phyloP scores from a whole-genome alignment of 257 asterid species.

The Paraleonurus japonicus region DNA sequence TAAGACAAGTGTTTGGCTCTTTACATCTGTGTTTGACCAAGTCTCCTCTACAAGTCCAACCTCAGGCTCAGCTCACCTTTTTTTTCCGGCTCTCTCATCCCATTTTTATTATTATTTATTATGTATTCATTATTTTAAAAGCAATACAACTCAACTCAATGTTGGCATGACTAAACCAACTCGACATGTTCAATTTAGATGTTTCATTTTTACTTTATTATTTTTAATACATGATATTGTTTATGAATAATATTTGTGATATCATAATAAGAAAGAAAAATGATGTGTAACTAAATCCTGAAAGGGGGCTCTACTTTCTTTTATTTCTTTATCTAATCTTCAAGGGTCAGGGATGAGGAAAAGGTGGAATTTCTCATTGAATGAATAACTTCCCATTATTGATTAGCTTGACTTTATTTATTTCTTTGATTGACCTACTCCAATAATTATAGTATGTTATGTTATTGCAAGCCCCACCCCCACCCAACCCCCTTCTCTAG shows the following conservation, averaged over 20 bases:
- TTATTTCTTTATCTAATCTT: neutral
- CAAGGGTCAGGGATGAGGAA: neutral
- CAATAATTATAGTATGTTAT: constrained; percentile 28
- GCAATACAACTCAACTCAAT: constrained; percentile 5
- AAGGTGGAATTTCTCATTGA: neutral
- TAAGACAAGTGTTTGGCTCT: constrained; percentile 30
- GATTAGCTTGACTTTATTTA: constrained; percentile 31
- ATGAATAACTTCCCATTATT: constrained; percentile 23
- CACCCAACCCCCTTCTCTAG: neutral
- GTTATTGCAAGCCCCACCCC: neutral
- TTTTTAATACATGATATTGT: no score
- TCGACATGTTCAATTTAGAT: no score
- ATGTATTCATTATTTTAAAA: neutral
- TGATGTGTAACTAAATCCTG: neutral
- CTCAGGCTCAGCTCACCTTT: neutral
- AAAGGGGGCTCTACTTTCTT: neutral
- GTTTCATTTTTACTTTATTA: no score
- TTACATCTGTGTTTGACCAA: constrained; percentile 20
- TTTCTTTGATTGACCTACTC: constrained; percentile 27
- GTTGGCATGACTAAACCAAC: constrained; percentile 24
- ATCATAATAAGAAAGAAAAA: no score
- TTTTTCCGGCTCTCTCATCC: neutral
- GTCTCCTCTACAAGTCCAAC: neutral
- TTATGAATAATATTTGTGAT: no score
- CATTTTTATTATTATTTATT: no score